Conservation (phyloP, 441 rosid genomes). For the Croton setiger region DNA sequence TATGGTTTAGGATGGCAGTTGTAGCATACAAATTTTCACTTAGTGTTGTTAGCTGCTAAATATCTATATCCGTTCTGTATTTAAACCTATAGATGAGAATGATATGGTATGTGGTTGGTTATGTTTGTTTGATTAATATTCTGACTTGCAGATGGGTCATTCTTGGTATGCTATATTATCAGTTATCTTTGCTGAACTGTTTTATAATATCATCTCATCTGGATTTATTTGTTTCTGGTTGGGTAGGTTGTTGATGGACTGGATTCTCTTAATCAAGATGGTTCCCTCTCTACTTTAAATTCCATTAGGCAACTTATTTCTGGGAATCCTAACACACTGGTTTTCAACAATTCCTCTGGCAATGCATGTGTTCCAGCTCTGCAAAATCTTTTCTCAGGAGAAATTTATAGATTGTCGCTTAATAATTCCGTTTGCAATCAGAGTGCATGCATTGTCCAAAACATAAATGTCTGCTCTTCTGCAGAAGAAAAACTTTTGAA, state of each 20-base stretch:
- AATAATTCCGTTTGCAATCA: conserved; percentile 42
- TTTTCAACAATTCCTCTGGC: conserved; percentile 42
- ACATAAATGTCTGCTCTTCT: conserved; percentile 36
- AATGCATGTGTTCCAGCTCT: conserved; percentile 29
- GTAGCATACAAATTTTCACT: too few species aligned
- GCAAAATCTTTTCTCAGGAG: conserved; percentile 39
- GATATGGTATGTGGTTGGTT: not conserved
- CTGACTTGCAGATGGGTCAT: not conserved
- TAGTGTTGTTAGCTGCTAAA: too few species aligned
- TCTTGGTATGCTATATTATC: not conserved
- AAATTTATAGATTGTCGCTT: conserved; percentile 42
- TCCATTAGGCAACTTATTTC: conserved; percentile 57
- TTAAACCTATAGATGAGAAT: not conserved
- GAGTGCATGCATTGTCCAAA: conserved; percentile 49
- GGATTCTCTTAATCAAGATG: conserved; percentile 37
- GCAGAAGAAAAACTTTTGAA: conserved; percentile 41
- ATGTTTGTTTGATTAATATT: not conserved
- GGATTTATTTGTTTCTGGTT: conserved; percentile 15
- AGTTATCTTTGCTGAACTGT: not conserved
- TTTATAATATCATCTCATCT: not conserved
- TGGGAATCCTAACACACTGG: conserved; percentile 46
- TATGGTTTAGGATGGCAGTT: too few species aligned
- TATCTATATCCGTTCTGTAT: too few species aligned
- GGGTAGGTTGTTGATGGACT: conserved; percentile 70
- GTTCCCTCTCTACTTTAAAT: conserved; percentile 41